These are phyloP conservation scores for Parietaria judaica DNA, from an alignment of 306 rosid genomes.

Conservation along the genomic window DNA sequence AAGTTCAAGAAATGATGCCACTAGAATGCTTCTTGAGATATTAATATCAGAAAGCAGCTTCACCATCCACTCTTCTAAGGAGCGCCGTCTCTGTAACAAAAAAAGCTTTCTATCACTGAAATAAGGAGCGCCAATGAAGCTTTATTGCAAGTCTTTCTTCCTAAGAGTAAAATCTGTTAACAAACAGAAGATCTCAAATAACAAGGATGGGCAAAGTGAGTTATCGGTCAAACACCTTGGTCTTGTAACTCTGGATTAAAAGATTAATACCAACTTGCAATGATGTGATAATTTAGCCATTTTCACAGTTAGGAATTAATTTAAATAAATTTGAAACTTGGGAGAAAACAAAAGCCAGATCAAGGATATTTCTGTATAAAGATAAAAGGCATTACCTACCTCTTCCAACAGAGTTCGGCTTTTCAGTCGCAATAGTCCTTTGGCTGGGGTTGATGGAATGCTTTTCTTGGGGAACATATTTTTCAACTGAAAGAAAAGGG, in stretches of 20 bases:
- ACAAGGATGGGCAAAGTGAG: not conserved
- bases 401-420: conserved; percentile 84
- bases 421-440: conserved; percentile 83
- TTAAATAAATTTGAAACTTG: not conserved
- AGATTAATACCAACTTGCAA: not conserved
- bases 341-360: conserved; percentile 14
- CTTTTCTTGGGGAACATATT: conserved; percentile 71
- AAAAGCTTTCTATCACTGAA: conserved; percentile 9
- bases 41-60: conserved; percentile 83
- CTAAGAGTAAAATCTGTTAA: not conserved
- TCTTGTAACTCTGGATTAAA: not conserved
- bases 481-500: conserved; percentile 49
- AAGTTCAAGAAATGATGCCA: conserved; percentile 92
- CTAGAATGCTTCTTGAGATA: conserved; percentile 81
- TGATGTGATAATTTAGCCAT: too few species aligned
- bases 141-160: not conserved
- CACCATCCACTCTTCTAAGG: conserved; percentile 94
- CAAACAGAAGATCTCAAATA: not conserved
- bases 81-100: conserved; percentile 85
- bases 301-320: not conserved
- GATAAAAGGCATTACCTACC: conserved; percentile 45
- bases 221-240: not conserved
- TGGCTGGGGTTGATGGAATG: conserved; percentile 84
- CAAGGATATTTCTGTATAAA: conserved; percentile 16
- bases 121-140: not conserved